These are phyloP conservation scores for Backusella tuberculispora DNA, from an alignment of 192 early-diverging fungal genomes.

Conservation along the genomic window DNA sequence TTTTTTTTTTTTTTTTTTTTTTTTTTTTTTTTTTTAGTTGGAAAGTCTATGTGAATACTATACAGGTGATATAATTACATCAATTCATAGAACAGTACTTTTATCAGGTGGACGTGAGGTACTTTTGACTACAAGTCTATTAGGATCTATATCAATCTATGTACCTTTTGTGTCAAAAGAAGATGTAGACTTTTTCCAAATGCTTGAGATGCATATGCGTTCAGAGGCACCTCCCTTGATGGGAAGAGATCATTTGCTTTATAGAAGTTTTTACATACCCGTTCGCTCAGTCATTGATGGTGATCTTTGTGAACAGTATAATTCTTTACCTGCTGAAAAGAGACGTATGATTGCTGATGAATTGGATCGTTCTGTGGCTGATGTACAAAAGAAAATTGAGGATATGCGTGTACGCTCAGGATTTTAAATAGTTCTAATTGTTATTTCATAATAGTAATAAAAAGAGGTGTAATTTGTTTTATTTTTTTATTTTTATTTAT, in stretches of 20 bases:
- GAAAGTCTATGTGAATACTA: constrained; percentile 77
- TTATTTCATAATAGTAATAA: not conserved
- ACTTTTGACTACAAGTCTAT: constrained; percentile 84
- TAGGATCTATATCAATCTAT: constrained; percentile 84
- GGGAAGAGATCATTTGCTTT: constrained; percentile 89
- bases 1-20: not conserved
- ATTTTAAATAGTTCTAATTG: constrained; percentile 36
- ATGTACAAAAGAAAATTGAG: constrained; percentile 94
- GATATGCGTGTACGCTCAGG: constrained; percentile 73
- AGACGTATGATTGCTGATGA: constrained; percentile 82
- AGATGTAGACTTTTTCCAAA: constrained; percentile 93
- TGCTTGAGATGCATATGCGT: constrained; percentile 90
- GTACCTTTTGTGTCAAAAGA: constrained; percentile 88
- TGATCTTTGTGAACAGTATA: constrained; percentile 91
- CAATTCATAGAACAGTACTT: constrained; percentile 75
- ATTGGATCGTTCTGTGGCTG: constrained; percentile 80
- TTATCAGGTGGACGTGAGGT: constrained; percentile 87
- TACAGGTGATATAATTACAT: constrained; percentile 87
- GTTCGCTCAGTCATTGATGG: constrained; percentile 83
- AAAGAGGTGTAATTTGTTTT: constrained; percentile 12
- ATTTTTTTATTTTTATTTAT: not conserved
- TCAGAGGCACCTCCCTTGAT: constrained; percentile 69
- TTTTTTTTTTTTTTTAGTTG: constrained; percentile 46
- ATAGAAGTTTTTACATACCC: constrained; percentile 81
- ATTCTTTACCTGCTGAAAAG: constrained; percentile 71